Base-by-base conservation (phyloP, 352 stramenopile species). In the Phytophthora quininea region DNA sequence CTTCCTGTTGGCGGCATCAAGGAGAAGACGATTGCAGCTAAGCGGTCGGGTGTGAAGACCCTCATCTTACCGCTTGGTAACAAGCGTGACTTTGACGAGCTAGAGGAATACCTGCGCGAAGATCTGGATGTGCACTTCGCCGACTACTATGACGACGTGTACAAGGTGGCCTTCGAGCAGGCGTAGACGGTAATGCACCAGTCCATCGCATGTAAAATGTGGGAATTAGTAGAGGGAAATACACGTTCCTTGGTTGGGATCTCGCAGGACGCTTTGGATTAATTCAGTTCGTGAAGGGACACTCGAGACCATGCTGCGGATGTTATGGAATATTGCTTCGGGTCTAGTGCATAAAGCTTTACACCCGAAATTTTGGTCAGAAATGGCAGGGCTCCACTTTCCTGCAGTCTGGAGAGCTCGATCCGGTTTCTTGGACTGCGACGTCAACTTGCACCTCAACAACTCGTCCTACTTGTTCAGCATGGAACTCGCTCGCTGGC, bases 1-100 rank as follows among this genome's bases (percentile, higher is more conserved):
- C 72, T 99, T n/a, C 96, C 98, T 9, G 96, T 99, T 6, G 98
- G 98, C 56, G 98, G 98, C 38, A 99, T 99, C 70, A 99, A 99
- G 82, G 98, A 99, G 79, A 99, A 99, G 84, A 97, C 92, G 38
- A 99, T 99, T 64, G 98, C 97, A n/a, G 97, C 97, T 24, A 90
- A 98, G 56, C 88, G 97, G 55, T 90, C 97, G 24, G 96, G 97
- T 11, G 96, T 99, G 8, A 98, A 88, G 48, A 97, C 84, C 2
- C 86, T 99, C 19, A 82, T 99, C 31, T 64, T 99, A 3, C 97
- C 98, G 10, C 73, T 89, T 19, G 96, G 88, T 29, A 99, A 99
- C 83, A 86, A 95, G 65, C 89, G 96, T 47, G 97, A 99, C 73
- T 99, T 97, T 69, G 97, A 99, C n/a, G 82, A 95, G 61, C 80